Conservation (phyloP, 1,139 yeast genomes). For the Candida sojae region DNA sequence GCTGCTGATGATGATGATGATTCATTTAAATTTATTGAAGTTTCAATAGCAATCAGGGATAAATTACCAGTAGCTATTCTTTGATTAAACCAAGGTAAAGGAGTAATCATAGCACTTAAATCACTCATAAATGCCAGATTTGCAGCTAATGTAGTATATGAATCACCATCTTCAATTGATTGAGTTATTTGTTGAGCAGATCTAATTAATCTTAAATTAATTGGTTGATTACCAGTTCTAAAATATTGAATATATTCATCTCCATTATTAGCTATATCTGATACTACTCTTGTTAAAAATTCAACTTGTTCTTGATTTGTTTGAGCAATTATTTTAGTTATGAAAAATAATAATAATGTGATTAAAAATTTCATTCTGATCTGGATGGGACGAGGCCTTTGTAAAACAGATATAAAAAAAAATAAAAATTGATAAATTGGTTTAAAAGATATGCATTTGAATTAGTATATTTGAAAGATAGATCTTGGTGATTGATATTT, state of each 20-base stretch:
- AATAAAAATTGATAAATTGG: too few relatives aligned
- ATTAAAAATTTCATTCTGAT: background rate
- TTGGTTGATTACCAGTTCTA: conserved; percentile 21
- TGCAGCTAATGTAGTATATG: conserved; percentile 35
- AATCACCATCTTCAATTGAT: conserved; percentile 34
- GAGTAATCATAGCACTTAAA: conserved; percentile 30
- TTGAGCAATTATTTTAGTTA: conserved; percentile 7
- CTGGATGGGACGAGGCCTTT: background rate
- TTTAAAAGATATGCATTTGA: too few relatives aligned
- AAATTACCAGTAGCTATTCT: conserved; percentile 18
- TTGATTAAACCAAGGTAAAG: conserved; percentile 35
- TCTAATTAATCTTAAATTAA: conserved; percentile 27
- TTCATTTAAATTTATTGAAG: background rate
- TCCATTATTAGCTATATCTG: conserved; percentile 24
- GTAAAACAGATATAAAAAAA: too few relatives aligned
- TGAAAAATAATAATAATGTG: background rate
- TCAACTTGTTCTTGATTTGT: conserved; percentile 15
- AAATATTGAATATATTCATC: conserved; percentile 24
- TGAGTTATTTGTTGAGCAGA: conserved; percentile 24
- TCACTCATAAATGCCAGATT: conserved; percentile 14
- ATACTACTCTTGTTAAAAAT: conserved; percentile 30
- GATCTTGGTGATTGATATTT: too few relatives aligned
- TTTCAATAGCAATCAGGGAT: conserved; percentile 3
- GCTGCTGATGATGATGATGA: background rate
- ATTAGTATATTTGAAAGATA: too few relatives aligned